These are phyloP conservation scores for Nemania bipapillata DNA, from an alignment of 2,329 filamentous ascomycete species.

Conservation along the genomic window DNA sequence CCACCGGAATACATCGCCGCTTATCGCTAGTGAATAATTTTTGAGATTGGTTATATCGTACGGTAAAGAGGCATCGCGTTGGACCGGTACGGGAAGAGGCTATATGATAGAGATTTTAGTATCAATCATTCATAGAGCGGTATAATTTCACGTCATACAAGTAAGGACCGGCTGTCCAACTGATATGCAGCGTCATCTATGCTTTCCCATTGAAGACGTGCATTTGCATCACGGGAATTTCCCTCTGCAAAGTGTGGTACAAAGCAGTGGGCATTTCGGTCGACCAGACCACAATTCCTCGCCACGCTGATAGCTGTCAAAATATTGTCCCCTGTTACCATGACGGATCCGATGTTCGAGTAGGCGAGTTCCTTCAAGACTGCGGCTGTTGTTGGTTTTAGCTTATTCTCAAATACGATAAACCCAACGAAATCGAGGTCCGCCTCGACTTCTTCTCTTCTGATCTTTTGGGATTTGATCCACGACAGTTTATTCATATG, in stretches of 20 bases:
- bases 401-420: conserved; percentile 98
- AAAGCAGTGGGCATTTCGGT: conserved; percentile 86
- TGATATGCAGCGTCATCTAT: conserved; percentile 85
- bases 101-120: conserved; percentile 51
- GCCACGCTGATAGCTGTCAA: conserved; percentile 96
- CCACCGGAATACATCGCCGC: conserved; percentile 96
- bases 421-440: conserved; percentile 90
- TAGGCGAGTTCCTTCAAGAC: conserved; percentile 84
- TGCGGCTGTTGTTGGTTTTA: conserved; percentile 85
- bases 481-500: conserved; percentile 88
- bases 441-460: conserved; percentile 83
- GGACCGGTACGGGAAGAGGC: conserved; percentile 76
- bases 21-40: conserved; percentile 89
- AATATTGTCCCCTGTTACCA: conserved; percentile 99
- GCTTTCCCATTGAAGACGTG: conserved; percentile 87
- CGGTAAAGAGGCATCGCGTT: conserved; percentile 83
- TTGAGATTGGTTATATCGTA: conserved; percentile 83
- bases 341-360: conserved; percentile 87
- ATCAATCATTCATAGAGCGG: neutral
- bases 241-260: conserved; percentile 87
- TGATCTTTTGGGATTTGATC: conserved; percentile 96
- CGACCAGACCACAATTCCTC: conserved; percentile 85
- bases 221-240: conserved; percentile 76
- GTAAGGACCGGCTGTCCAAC: conserved; percentile 81
- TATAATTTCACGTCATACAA: conserved; percentile 58